Evolutionary conservation across 768 basidiomycete species (phyloP), one percentile per base, ranked within the genome.

Genomic region (Paxillus involutus): DNA sequence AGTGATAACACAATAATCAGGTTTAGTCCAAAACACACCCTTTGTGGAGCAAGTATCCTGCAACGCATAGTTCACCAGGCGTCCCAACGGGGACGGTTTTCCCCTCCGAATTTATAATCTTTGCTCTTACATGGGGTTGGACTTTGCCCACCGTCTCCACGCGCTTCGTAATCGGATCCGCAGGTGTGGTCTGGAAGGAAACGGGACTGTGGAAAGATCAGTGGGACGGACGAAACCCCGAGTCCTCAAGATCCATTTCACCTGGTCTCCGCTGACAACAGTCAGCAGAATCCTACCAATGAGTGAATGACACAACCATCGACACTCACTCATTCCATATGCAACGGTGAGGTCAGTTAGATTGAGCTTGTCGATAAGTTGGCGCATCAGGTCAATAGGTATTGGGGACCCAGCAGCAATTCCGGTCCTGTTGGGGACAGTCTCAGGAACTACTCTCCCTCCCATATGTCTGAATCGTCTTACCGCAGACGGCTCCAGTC

Each of bases 71-170:
- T 65, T 93, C 89, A 6, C 91, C 91, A 0, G 90, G 83, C 1
- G 73, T 80, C n/a, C 83, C 81, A 5, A 89, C 71, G n/a, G 87
- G 88, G 9, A 91, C 83, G 19, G 82, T 69, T 5, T 84, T 76
- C 4, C 86, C 86, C 13, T 81, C 65, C 0, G 24, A 13, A 61
- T 89, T 78, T 26, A 91, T 71, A 4, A 93, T 58, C 64, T 89
- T 92, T 2, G 91, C 91, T 62, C 76, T 83, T 49, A 88, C 86
- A 61, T 93, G 91, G 0, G 89, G 91, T 36, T 82, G 82, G 17
- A 88, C 77, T 62, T 75, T 83, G 5, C 91, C 91, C 11, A 92
- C 91, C 1, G 90, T 93, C 66, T 93, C 91, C 4, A 89, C 84
- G 2, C 90, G 85, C 63, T 89, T 89, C 46, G 78, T 71, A 24